Evolutionary conservation across 352 stramenopile species (phyloP).

Genomic region (Phytophthora capsici): DNA sequence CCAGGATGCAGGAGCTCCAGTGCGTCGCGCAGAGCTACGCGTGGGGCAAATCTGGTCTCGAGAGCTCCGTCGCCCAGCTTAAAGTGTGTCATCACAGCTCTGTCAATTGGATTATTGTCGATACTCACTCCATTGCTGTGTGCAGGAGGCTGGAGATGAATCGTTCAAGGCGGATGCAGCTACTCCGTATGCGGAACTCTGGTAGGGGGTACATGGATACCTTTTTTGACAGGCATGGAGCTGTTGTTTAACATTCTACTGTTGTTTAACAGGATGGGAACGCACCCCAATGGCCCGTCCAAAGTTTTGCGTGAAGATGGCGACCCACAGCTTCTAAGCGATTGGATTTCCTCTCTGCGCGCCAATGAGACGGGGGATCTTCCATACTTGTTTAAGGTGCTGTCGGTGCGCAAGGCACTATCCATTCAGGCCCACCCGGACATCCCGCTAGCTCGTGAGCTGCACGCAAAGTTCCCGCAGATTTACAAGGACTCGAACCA

Average conservation of each 20-base stretch:
- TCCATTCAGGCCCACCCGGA: slow-evolving; percentile 97
- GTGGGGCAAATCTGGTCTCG: slow-evolving; percentile 89
- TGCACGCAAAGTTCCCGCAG: slow-evolving; percentile 89
- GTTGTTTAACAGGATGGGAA: slow-evolving; percentile 87
- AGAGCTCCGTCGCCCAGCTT: slow-evolving; percentile 88
- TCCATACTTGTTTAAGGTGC: slow-evolving; percentile 99
- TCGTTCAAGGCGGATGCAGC: slow-evolving; percentile 53
- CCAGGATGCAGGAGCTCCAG: slow-evolving; percentile 76
- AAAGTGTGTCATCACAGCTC: slow-evolving; percentile 52
- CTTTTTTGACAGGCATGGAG: slow-evolving; percentile 14
- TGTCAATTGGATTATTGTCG: not conserved
- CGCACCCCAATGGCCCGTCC: slow-evolving; percentile 93
- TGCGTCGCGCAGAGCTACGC: slow-evolving; percentile 91
- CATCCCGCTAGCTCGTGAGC: slow-evolving; percentile 70
- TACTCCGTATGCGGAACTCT: slow-evolving; percentile 88
- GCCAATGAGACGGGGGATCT: slow-evolving; percentile 75
- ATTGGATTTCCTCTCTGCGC: slow-evolving; percentile 53
- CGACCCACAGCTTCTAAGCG: slow-evolving; percentile 64
- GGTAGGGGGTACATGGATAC: slow-evolving; percentile 46
- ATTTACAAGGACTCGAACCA: slow-evolving; percentile 99
- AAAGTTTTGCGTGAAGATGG: slow-evolving; percentile 62
- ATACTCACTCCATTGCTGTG: slow-evolving; percentile 3
- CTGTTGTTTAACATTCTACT: slow-evolving; percentile 6
- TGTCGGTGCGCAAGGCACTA: slow-evolving; percentile 97
- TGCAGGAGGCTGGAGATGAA: slow-evolving; percentile 54